These are phyloP conservation scores for Raffaelea arxii DNA, from an alignment of 2,329 filamentous ascomycete species.

Conservation along the genomic window DNA sequence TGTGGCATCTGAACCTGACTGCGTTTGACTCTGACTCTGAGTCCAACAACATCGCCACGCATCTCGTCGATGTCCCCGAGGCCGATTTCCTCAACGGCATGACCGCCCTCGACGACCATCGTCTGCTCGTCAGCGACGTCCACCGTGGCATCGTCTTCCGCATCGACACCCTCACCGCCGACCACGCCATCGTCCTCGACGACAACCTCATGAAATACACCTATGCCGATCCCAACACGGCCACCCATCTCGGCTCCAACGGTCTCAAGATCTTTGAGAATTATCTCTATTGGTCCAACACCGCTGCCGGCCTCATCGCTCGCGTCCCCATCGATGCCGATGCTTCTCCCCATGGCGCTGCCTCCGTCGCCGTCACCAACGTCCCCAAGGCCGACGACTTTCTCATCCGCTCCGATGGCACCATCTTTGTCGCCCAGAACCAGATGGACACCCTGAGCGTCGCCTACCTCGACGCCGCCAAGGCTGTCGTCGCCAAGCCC, in stretches of 20 bases:
- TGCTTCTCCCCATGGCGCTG: slow-evolving; percentile 6
- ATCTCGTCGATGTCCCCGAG: slow-evolving; percentile 13
- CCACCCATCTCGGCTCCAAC: slow-evolving; percentile 12
- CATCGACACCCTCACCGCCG: slow-evolving; percentile 14
- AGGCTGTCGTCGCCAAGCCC: slow-evolving; percentile 5
- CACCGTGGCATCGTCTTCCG: slow-evolving; percentile 15
- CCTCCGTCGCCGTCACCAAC: slow-evolving; percentile 8
- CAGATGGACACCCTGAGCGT: slow-evolving; percentile 9
- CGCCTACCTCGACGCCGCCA: slow-evolving; percentile 12
- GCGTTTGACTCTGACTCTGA: slow-evolving; percentile 7
- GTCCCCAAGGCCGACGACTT: slow-evolving; percentile 15
- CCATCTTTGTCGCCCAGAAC: slow-evolving; percentile 10
- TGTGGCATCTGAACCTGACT: slow-evolving; percentile 15
- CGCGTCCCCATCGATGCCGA: slow-evolving; percentile 12
- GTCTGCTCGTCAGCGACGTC: slow-evolving; percentile 16
- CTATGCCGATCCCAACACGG: background rate
- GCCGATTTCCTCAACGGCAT: slow-evolving; percentile 19
- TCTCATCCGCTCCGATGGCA: slow-evolving; percentile 13
- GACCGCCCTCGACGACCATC: slow-evolving; percentile 7
- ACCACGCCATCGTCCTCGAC: slow-evolving; percentile 15
- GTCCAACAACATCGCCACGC: slow-evolving; percentile 11
- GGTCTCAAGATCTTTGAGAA: slow-evolving; percentile 16
- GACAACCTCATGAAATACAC: slow-evolving; percentile 13
- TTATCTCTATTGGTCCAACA: slow-evolving; percentile 19
- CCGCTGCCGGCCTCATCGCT: slow-evolving; percentile 13